phyloP scores from a whole-genome alignment of 2,329 filamentous ascomycete species.

The Colletotrichum musicola region DNA sequence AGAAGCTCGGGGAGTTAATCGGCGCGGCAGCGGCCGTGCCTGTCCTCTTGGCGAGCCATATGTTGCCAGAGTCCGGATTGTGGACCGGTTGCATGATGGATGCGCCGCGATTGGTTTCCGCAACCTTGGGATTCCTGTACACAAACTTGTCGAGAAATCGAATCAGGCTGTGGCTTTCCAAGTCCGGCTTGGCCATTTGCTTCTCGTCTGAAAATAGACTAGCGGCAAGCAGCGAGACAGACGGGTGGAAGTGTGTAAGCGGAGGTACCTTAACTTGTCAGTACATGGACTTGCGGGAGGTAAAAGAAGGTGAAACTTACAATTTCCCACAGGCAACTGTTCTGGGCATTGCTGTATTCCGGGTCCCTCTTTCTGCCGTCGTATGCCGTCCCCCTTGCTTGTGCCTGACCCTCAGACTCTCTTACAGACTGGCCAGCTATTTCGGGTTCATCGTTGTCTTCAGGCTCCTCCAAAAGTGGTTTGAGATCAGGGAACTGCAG shows the following conservation, averaged over 20 bases:
- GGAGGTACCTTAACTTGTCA: slow-evolving; percentile 67
- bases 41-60: slow-evolving; percentile 66
- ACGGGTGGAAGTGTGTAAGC: slow-evolving; percentile 89
- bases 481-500: slow-evolving; percentile 83
- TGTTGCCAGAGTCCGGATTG: slow-evolving; percentile 68
- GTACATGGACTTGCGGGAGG: neutral
- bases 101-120: slow-evolving; percentile 75
- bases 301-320: slow-evolving; percentile 57
- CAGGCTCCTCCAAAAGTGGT: slow-evolving; percentile 82
- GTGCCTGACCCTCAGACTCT: slow-evolving; percentile 45
- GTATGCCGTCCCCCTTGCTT: slow-evolving; percentile 62
- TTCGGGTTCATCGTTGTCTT: slow-evolving; percentile 69
- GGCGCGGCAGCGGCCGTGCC: slow-evolving; percentile 51
- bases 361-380: slow-evolving; percentile 93
- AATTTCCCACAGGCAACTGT: slow-evolving; percentile 93
- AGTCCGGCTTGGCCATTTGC: slow-evolving; percentile 88
- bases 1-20: slow-evolving; percentile 91
- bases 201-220: slow-evolving; percentile 77
- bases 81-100: slow-evolving; percentile 97
- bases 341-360: slow-evolving; percentile 91
- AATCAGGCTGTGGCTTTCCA: slow-evolving; percentile 90
- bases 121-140: slow-evolving; percentile 91
- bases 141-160: slow-evolving; percentile 98
- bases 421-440: slow-evolving; percentile 55
- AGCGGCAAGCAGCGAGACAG: slow-evolving; percentile 85